Base-by-base conservation (phyloP, 176 grass and related monocot species). In the Hyparrhenia diplandra region DNA sequence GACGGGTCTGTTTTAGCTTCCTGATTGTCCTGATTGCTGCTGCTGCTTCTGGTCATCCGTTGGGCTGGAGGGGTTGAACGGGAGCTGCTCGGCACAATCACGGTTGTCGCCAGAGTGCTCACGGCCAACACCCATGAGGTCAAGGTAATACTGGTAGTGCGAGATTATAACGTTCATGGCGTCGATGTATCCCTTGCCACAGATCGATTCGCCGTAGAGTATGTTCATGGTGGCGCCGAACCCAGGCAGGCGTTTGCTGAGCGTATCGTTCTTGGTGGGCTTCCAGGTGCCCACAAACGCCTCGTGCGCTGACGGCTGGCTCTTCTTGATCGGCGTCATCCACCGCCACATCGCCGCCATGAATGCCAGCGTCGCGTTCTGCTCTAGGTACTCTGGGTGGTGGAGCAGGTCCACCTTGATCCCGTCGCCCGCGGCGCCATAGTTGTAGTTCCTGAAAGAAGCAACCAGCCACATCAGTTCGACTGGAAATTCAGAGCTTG, bases 261-360 rank as follows among this genome's bases (percentile, higher is more conserved):
- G 67, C 35, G 92, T 95, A 55, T 98, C 92, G 46, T 95, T 95
- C 88, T 94, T 95, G 14, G 88, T 91, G 36, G 95, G 95, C 84
- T 98, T 95, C 95, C 92, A 98, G 75, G 72, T 84, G 45, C 92
- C 92, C 17, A 91, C 86, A 73, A 95, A 93, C 3, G 83, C 92
- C 10, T 98, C 90, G 66, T 93, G 95, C 13, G 92, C 95, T 8
- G 95, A 98, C 9, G 95, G 92, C 78, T 95, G 90, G 76, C 85
- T 86, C 90, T 93, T 94, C 74, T 98, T 98, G 49, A 95, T 87
- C 12, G 92, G 95, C 10, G 83, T 98, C 92, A 98, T 98, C 92
- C 95, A 98, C 84, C 90, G 89, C 95, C 95, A 98, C 61, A 98
- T 87, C 5, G 95, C 92, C 13, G 92, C 88, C 71, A 83, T 63